phyloP scores from a whole-genome alignment of 2,329 filamentous ascomycete species.

The Sporothrix schenckii region DNA sequence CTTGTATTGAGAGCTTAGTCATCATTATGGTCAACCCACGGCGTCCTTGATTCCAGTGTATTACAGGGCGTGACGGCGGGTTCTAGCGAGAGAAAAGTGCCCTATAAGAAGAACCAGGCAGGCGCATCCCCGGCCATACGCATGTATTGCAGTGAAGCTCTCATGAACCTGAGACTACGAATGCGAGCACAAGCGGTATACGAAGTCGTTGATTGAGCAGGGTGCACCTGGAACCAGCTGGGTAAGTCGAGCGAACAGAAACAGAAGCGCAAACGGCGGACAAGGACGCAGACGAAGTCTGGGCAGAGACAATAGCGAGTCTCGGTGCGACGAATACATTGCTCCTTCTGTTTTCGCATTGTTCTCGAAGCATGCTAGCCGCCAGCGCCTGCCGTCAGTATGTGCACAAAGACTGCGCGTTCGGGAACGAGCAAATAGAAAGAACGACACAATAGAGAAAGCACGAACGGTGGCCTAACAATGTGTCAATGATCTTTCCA shows the following conservation, averaged over 20 bases:
- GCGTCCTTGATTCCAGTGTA: not conserved
- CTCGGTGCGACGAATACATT: conserved; percentile 12
- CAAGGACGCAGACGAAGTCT: conserved; percentile 2
- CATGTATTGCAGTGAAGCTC: not conserved
- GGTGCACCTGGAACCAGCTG: not conserved
- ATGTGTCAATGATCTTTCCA: conserved; percentile 4
- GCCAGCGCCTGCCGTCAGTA: conserved; percentile 1
- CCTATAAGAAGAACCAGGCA: conserved; percentile 10
- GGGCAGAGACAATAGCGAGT: conserved; percentile 15
- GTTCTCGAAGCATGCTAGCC: conserved; percentile 21
- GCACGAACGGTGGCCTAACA: not conserved
- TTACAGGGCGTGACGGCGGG: not conserved
- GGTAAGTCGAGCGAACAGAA: not conserved
- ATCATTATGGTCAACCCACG: not conserved
- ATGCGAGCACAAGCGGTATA: not conserved
- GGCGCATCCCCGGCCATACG: conserved; percentile 2
- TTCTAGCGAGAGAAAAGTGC: not conserved
- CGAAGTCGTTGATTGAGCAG: not conserved
- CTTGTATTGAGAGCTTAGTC: not conserved
- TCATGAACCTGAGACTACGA: not conserved
- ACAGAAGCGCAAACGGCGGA: not conserved
- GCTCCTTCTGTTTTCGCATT: not conserved
- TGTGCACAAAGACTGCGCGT: not conserved
- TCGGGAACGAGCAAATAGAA: not conserved
- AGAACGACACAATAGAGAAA: not conserved